Evolutionary conservation across 2,329 filamentous ascomycete species (phyloP), one percentile per base, ranked within the genome.

Genomic region (Pestalotiopsis sp.): DNA sequence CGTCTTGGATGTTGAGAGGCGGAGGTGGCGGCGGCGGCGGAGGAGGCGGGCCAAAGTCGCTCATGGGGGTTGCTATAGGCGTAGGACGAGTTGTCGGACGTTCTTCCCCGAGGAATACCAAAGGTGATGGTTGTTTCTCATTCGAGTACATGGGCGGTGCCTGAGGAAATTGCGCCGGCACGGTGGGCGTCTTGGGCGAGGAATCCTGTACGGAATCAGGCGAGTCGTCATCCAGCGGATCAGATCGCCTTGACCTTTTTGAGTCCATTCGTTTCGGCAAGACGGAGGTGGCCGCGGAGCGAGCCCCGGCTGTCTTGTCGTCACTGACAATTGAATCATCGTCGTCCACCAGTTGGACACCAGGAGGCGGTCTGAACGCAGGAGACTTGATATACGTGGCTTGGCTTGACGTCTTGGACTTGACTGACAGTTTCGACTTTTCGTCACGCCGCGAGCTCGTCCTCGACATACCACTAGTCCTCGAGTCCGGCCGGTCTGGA

Each of bases 11-110:
- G 73, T 90, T 87, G 9, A 94, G 88, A 0, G 92, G 90, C 1
- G 93, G 92, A 2, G 92, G 94, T 0, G 94, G 94, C 0, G 93
- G 93, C 1, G 93, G 87, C 1, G 87, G 84, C 0, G 87, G 85
- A 0, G 85, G 86, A 0, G 84, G 83, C 2, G 81, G 82, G 36
- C 79, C 80, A 81, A 83, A 78, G 76, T 76, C 82, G 2, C 83
- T 83, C 66, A 78, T 77, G 0, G 81, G 81, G 4, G 82, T 83
- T 67, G 78, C 80, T 20, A 81, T 74, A 40, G 82, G 80, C 11
- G 79, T 79, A 38, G 80, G 78, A 20, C 78, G 78, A 52, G 17
- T 20, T 11, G 79, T 78, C 31, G 80, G 78, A 23, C 78, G 59
- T 62, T 83, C 82, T 45, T 82, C 79, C n/a, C 79, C 75, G 57